Percentiles rank a stretch among this genome's conserved stretches.
Evolutionary conservation across 108 stramenopile genomes (phyloP).

Genomic region (Nitzschia sp.): DNA sequence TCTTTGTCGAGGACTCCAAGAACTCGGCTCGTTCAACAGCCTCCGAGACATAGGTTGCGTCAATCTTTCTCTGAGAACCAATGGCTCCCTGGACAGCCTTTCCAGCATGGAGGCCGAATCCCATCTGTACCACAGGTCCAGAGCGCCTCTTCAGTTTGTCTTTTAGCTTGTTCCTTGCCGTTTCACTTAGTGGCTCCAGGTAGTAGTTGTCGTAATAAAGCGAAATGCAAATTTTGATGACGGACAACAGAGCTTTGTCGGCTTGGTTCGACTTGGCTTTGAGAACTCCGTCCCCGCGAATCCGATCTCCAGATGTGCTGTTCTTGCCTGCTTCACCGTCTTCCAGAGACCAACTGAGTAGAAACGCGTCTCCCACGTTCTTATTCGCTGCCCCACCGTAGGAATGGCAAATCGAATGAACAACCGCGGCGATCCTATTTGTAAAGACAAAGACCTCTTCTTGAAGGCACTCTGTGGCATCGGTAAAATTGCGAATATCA

Average conservation of each 20-base stretch:
- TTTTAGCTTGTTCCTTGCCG: constrained; percentile 45
- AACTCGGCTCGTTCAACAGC: constrained; percentile 85
- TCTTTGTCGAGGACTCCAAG: constrained; percentile 87
- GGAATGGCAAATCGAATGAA: constrained; percentile 76
- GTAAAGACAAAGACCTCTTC: constrained; percentile 95
- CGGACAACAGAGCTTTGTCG: constrained; percentile 73
- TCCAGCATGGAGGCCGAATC: constrained; percentile 90
- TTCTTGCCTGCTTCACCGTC: constrained; percentile 19
- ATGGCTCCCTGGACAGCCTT: constrained; percentile 95
- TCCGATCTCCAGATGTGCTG: constrained; percentile 2
- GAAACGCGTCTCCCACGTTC: constrained; percentile 94
- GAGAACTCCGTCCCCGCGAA: constrained; percentile 15
- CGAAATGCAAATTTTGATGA: constrained; percentile 72
- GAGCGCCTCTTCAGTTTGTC: constrained; percentile 60
- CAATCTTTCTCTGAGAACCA: constrained; percentile 87
- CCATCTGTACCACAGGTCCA: constrained; percentile 81
- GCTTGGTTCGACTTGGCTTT: constrained; percentile 61
- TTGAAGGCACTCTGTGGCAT: constrained; percentile 90
- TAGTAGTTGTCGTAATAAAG: constrained; percentile 68
- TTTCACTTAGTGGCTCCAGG: constrained; percentile 61
- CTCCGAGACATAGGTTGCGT: constrained; percentile 90
- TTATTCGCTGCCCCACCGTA: constrained; percentile 89
- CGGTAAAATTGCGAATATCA: constrained; percentile 92
- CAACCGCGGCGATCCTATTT: constrained; percentile 85
- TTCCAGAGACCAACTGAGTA: constrained; percentile 82